These are phyloP conservation scores for Calocybe cyanea DNA, from an alignment of 768 basidiomycete species.

Conservation along the genomic window DNA sequence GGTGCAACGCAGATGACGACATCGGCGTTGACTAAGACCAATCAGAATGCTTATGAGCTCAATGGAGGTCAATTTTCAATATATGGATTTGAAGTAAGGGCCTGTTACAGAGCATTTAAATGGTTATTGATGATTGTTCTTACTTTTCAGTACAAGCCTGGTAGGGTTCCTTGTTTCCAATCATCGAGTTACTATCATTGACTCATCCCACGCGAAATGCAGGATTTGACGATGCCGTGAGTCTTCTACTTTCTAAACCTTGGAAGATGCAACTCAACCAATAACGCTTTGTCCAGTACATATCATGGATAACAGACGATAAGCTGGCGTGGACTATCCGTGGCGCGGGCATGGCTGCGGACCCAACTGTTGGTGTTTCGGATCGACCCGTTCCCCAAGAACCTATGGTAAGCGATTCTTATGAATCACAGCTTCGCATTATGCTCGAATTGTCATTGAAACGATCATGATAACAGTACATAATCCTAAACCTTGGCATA, in stretches of 20 bases:
- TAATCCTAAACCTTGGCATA: slow-evolving; percentile 82
- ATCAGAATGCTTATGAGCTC: slow-evolving; percentile 67
- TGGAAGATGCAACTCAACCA: neutral
- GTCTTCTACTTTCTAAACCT: slow-evolving; percentile 17
- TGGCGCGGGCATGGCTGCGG: slow-evolving; percentile 58
- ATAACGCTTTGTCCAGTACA: slow-evolving; percentile 47
- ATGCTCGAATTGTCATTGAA: neutral
- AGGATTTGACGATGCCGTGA: slow-evolving; percentile 65
- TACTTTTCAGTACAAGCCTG: slow-evolving; percentile 36
- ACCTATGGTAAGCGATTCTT: slow-evolving; percentile 62
- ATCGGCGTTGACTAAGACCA: slow-evolving; percentile 64
- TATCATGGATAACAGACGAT: slow-evolving; percentile 77
- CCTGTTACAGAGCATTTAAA: too few relatives aligned
- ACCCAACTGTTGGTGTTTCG: slow-evolving; percentile 52
- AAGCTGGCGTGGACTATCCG: slow-evolving; percentile 72
- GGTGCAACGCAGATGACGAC: slow-evolving; percentile 75
- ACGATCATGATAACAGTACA: slow-evolving; percentile 44
- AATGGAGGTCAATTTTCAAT: slow-evolving; percentile 56
- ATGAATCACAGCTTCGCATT: neutral
- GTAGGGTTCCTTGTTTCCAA: slow-evolving; percentile 15
- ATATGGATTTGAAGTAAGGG: slow-evolving; percentile 76
- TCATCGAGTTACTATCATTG: slow-evolving; percentile 2
- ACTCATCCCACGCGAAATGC: neutral
- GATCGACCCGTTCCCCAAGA: slow-evolving; percentile 72
- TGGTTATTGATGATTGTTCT: neutral